phyloP scores from a whole-genome alignment of 2,329 filamentous ascomycete genomes.

The Stemphylium vesicarium region DNA sequence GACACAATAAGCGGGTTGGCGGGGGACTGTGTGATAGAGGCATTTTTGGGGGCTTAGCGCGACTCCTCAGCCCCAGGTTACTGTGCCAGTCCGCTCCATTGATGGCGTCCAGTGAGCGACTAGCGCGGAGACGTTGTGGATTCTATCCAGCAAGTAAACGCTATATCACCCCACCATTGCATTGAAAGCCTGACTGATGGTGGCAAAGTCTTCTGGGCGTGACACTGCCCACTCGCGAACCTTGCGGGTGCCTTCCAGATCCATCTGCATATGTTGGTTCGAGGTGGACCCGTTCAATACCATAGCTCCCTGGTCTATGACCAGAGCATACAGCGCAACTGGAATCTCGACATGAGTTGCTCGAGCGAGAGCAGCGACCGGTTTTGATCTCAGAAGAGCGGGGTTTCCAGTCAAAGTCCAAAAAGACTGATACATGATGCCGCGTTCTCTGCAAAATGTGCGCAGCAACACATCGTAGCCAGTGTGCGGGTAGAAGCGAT shows the following conservation, averaged over 20 bases:
- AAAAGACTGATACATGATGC: constrained; percentile 65
- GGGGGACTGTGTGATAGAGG: no score
- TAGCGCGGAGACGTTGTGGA: no score
- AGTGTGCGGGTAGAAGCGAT: constrained; percentile 70
- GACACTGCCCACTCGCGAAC: constrained; percentile 54
- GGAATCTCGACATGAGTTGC: constrained; percentile 51
- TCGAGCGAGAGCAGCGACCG: constrained; percentile 60
- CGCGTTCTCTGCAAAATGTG: constrained; percentile 59
- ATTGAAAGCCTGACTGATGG: constrained; percentile 34
- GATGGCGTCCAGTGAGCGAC: no score
- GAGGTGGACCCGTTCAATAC: constrained; percentile 65
- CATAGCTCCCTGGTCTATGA: constrained; percentile 59
- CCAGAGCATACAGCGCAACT: constrained; percentile 63
- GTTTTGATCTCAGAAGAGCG: constrained; percentile 53
- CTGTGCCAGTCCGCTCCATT: no score
- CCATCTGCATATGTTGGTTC: constrained; percentile 58
- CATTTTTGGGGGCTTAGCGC: no score
- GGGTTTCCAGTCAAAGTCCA: constrained; percentile 68
- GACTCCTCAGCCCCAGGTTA: no score
- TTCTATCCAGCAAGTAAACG: no score
- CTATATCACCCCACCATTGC: not conserved
- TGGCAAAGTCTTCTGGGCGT: constrained; percentile 58
- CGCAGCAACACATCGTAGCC: constrained; percentile 67
- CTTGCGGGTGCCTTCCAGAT: constrained; percentile 54
- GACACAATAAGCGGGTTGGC: no score